A percentile compares a stretch with the other conserved stretches of the same genome.
Evolutionary conservation across 2,329 filamentous ascomycete species (phyloP).

Genomic region (Albifimbria verrucaria): DNA sequence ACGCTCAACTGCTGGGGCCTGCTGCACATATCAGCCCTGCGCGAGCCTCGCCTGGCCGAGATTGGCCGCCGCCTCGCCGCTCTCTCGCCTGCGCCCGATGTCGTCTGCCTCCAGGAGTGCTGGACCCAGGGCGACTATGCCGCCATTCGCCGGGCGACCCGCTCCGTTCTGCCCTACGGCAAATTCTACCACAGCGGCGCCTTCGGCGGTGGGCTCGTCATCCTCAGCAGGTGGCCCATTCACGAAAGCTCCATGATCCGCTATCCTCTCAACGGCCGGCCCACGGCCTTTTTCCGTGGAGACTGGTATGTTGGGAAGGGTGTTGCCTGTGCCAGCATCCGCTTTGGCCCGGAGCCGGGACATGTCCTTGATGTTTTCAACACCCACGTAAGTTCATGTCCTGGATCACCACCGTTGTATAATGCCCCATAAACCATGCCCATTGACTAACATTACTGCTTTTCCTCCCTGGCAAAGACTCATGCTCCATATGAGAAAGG

Average conservation of each 20-base stretch:
- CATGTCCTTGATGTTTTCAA: conserved; percentile 87
- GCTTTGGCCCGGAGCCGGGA: conserved; percentile 59
- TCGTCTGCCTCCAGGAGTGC: conserved; percentile 93
- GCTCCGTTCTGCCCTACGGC: conserved; percentile 74
- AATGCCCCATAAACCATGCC: background rate
- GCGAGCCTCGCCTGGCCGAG: conserved; percentile 72
- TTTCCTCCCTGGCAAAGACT: conserved; percentile 33
- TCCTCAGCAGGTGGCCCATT: conserved; percentile 89
- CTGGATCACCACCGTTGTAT: background rate
- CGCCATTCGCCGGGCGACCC: conserved; percentile 70
- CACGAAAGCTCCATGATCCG: conserved; percentile 81
- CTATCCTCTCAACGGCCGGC: conserved; percentile 90
- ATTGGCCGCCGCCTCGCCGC: conserved; percentile 78
- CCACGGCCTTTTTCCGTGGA: conserved; percentile 88
- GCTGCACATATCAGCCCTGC: conserved; percentile 77
- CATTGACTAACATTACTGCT: background rate
- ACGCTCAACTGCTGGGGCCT: conserved; percentile 98
- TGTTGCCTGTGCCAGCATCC: conserved; percentile 77
- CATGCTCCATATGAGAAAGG: conserved; percentile 85
- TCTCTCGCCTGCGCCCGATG: conserved; percentile 67
- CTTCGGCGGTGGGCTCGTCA: conserved; percentile 85
- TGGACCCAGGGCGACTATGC: conserved; percentile 85
- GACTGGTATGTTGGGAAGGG: conserved; percentile 98
- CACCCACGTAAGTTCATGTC: conserved; percentile 63
- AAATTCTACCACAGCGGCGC: conserved; percentile 92